Conservation (phyloP, 306 rosid genomes). For the Oemleria cerasiformis region DNA sequence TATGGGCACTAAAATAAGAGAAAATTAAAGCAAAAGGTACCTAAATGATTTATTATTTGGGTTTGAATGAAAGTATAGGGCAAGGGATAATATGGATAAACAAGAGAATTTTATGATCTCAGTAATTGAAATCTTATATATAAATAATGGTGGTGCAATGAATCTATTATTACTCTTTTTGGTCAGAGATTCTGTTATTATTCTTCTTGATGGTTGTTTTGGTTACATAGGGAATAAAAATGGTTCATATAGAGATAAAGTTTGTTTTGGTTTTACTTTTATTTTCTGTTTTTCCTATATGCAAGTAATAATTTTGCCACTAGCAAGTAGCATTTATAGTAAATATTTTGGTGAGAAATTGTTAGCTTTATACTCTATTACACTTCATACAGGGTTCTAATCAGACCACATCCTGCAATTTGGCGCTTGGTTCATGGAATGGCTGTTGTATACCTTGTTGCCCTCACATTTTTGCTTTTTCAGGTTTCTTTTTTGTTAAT, state of each 20-base stretch:
- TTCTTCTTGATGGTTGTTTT: neutral
- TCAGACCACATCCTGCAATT: slow-evolving; percentile 97
- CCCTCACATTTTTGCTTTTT: slow-evolving; percentile 95
- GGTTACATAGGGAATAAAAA: neutral
- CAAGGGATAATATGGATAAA: too few species aligned
- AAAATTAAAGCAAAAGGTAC: too few species aligned
- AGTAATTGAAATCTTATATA: too few species aligned
- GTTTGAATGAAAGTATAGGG: too few species aligned
- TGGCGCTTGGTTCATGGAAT: slow-evolving; percentile 99
- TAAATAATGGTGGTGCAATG: too few species aligned
- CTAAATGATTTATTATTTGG: too few species aligned
- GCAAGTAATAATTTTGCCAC: neutral
- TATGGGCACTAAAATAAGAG: too few species aligned
- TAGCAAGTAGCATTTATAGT: slow-evolving; percentile 4
- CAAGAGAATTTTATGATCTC: too few species aligned
- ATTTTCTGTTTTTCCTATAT: neutral
- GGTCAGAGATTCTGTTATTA: neutral
- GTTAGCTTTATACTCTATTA: slow-evolving; percentile 18
- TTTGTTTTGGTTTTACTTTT: neutral
- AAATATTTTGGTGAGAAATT: slow-evolving; percentile 9
- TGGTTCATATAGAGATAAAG: neutral
- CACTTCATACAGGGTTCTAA: slow-evolving; percentile 71
- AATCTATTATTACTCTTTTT: too few species aligned
- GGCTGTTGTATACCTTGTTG: slow-evolving; percentile 94
- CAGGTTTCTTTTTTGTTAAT: slow-evolving; percentile 50